Evolutionary conservation across 2,329 filamentous ascomycete genomes (phyloP), one percentile per base, ranked within the genome.

Genomic region (Elsinoe batatas): DNA sequence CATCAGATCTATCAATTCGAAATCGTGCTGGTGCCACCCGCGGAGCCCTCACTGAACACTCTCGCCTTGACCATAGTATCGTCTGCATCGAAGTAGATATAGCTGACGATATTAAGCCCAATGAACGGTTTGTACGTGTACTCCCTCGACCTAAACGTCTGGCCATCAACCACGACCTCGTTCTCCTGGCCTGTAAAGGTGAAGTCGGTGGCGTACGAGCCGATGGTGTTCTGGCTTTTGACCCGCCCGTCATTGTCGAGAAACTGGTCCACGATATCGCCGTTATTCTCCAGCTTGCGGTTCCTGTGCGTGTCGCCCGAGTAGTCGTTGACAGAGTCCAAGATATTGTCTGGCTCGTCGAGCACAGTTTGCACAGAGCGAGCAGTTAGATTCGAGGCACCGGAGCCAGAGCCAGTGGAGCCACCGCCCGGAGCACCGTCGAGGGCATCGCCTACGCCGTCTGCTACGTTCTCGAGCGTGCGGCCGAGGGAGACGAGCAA

Each of bases 311-410:
- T 73, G 56, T 64, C 61, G 22, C 61, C 62, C 3, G 70, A 71
- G 65, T 81, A 83, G 69, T 83, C 76, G 68, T 82, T 82, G 64
- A 81, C 66, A 26, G 76, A 79, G 68, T 80, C 83, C 33, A 84
- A 74, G 58, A 83, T 78, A 64, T 80, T 80, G 68, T 81, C 72
- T 56, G 71, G 69, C 40, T 82, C 67, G 46, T 79, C 74, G 13
- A 51, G 47, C 67, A 75, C 78, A 30, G 26, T 30, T 30, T 30
- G 26, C 4, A 30, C 26, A 54, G 68, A 67, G 32, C 66, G 61
- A 32, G 67, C 64, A 47, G 58, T 56, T 37, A 65, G 64, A 12
- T 46, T 37, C 7, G 49, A 56, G 35, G 26, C 72, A 10, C 38
- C 30, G 13, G 53, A 56, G 36, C 37, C 12, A 17, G 17, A 35